Evolutionary conservation across 129 eudicot genomes (phyloP).

Genomic region (Saposhnikovia divaricata): DNA sequence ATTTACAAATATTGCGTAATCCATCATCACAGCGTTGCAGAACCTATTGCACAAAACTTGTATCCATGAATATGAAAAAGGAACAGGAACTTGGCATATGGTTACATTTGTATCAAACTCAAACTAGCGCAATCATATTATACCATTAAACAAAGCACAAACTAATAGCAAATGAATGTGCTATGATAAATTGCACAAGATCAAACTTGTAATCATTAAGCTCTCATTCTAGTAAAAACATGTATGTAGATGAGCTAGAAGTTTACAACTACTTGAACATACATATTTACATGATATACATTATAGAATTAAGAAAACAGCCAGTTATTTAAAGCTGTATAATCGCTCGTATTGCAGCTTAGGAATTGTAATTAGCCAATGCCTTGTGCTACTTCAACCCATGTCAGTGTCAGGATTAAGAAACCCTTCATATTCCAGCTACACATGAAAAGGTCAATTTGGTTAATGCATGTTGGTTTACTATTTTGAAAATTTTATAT

Average conservation of each 20-base stretch:
- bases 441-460: slow-evolving; percentile 20
- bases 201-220: neutral
- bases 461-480: neutral
- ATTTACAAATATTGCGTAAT: neutral
- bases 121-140: neutral
- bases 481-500: no score
- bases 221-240: slow-evolving; percentile 3
- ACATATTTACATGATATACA: slow-evolving; percentile 34
- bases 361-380: neutral
- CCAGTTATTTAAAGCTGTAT: neutral
- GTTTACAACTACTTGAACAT: slow-evolving; percentile 14
- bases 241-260: neutral
- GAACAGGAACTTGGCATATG: neutral
- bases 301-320: slow-evolving; percentile 4
- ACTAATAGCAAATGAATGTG: neutral
- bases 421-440: slow-evolving; percentile 66
- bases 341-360: neutral
- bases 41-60: neutral
- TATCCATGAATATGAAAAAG: neutral
- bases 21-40: neutral
- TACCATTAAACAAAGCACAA: neutral
- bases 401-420: slow-evolving; percentile 37
- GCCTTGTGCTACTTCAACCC: slow-evolving; percentile 21
- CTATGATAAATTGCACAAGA: neutral
- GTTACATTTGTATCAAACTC: neutral